These are phyloP conservation scores for Xylaria bambusicola DNA, from an alignment of 495 filamentous ascomycete genomes.

Conservation along the genomic window DNA sequence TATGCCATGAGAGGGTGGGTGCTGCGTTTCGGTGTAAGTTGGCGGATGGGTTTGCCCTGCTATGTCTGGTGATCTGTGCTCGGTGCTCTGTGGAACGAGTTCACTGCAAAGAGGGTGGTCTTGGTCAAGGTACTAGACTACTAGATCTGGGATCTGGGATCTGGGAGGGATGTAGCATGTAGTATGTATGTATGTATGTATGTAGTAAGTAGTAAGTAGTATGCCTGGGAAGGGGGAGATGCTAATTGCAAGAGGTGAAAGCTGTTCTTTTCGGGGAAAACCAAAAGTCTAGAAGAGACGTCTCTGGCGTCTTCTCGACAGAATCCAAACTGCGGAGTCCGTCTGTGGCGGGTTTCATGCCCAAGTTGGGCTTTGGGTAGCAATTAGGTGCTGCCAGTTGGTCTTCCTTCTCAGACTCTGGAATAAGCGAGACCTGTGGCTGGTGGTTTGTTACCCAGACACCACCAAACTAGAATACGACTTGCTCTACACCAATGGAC, in stretches of 20 bases:
- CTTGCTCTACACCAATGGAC: no score
- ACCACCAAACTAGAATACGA: background rate
- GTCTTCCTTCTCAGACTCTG: background rate
- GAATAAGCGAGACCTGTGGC: conserved; percentile 15
- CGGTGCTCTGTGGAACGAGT: background rate
- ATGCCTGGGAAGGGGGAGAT: conserved; percentile 4
- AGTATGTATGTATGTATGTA: no score
- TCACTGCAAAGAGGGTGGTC: background rate
- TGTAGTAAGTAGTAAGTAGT: no score
- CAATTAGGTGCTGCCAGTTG: background rate
- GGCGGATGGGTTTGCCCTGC: conserved; percentile 1
- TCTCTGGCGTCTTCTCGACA: background rate
- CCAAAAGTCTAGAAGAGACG: conserved; percentile 3
- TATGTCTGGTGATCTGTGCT: background rate
- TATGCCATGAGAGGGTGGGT: background rate
- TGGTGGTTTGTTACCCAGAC: background rate
- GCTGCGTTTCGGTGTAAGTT: conserved; percentile 16
- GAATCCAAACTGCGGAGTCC: background rate
- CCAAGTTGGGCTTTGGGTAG: conserved; percentile 22
- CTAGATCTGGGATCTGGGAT: no score
- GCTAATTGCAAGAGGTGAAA: conserved; percentile 8
- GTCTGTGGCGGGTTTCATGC: conserved; percentile 16
- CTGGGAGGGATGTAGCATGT: no score
- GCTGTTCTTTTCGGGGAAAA: conserved; percentile 1
- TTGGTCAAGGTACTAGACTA: background rate